Evolutionary conservation across 805 yeast genomes (phyloP), one percentile per base, ranked within the genome.

Genomic region (Ogataea pini): DNA sequence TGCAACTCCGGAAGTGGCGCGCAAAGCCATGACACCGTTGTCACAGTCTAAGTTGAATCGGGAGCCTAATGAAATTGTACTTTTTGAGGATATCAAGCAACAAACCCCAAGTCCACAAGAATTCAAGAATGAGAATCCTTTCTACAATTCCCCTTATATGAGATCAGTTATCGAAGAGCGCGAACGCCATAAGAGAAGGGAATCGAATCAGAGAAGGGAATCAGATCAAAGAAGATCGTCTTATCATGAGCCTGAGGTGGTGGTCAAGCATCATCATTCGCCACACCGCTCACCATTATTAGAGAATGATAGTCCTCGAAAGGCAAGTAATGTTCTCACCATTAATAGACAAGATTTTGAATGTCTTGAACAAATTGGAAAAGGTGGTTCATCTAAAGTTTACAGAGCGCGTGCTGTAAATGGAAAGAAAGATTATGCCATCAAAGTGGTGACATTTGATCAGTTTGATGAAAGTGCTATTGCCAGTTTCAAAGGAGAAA

Each of bases 361-460:
- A 58, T 78, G 85, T 48, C 68, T 87, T 22, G 97, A 89, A 60
- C 71, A 87, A 12, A 65, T 91, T 16, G 98, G 97, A 4, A 79
- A 86, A 64, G 98, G 97, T 20, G 98, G 97, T 0, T 79, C 97
- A 0, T 90, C 97, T 0, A 89, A 86, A 61, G 98, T 91, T 17
- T 91, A 85, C 71, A 86, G 85, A 63, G 94, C 85, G 1, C 85
- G 78, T 56, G 71, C 79, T 0, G 49, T 51, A 2, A 49, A 56
- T 22, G 76, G 75, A 41, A 81, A 80, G 51, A 80, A 77, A 55
- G 67, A 79, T 1, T 88, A 78, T 64, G 98, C 98, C 0, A 72
- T 92, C 32, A 91, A 91, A 60, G 79, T 84, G 54, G 96, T 91
- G 1, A 72, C 80, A 1, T 83, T 88, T 63, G 94, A 86, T 61